phyloP scores from a whole-genome alignment of 805 yeast species.

The Isabelozyma rhagii region DNA sequence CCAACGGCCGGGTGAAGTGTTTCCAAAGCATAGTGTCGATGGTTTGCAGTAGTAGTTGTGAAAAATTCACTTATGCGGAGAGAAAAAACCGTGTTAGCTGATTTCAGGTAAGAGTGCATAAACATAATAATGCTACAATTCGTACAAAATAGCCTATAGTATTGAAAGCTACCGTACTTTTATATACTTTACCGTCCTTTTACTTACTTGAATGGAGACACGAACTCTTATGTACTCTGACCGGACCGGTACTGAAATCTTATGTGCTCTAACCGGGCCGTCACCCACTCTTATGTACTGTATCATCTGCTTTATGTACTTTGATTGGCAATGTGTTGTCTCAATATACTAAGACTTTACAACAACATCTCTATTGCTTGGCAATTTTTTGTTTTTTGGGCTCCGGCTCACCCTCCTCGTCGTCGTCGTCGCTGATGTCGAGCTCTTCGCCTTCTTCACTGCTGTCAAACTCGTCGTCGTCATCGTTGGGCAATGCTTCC shows the following conservation, averaged over 20 bases:
- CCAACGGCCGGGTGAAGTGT: constrained; percentile 5
- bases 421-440: constrained; percentile 53
- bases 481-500: constrained; percentile 64
- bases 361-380: too few species aligned
- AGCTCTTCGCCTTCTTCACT: constrained; percentile 49
- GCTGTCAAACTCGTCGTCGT: constrained; percentile 33
- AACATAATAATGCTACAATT: too few species aligned
- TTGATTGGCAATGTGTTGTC: background rate
- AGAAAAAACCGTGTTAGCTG: background rate
- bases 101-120: too few species aligned
- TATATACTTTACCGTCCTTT: too few species aligned
- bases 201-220: too few species aligned
- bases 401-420: constrained; percentile 1
- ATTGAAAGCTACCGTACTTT: too few species aligned
- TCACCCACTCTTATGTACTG: too few species aligned
- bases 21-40: background rate
- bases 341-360: background rate
- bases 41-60: background rate
- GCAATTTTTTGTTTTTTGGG: background rate
- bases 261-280: too few species aligned
- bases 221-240: too few species aligned
- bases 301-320: too few species aligned
- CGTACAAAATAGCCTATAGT: too few species aligned
- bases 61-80: background rate
- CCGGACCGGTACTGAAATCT: too few species aligned